A percentile compares a stretch with the other conserved stretches of the same genome.
Evolutionary conservation across 1,139 yeast species (phyloP).

Genomic region (Nakaseomyces sp.): DNA sequence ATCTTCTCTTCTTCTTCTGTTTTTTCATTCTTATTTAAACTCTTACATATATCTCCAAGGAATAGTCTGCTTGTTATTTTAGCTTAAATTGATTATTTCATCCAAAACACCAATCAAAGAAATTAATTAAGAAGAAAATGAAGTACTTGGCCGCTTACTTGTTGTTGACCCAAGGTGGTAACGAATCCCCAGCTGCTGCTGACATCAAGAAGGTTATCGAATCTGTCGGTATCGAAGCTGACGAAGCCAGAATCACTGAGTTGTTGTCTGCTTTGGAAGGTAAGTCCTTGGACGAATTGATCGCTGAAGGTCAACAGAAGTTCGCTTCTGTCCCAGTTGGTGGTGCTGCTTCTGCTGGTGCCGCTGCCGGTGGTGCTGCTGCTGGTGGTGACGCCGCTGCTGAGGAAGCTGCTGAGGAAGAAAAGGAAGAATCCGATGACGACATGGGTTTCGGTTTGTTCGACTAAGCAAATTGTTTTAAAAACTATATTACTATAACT

Average conservation of each 20-base stretch:
- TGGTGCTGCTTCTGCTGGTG: slow-evolving; percentile 81
- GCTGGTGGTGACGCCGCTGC: slow-evolving; percentile 67
- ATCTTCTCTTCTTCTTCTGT: background rate
- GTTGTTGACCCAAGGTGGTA: slow-evolving; percentile 80
- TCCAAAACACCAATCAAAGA: slow-evolving; percentile 9
- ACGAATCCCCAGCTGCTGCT: slow-evolving; percentile 83
- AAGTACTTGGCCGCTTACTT: slow-evolving; percentile 90
- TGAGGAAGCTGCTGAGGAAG: slow-evolving; percentile 49
- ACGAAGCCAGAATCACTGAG: slow-evolving; percentile 76
- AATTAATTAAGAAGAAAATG: slow-evolving; percentile 49
- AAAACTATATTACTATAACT: background rate
- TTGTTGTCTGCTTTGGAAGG: slow-evolving; percentile 90
- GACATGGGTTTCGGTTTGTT: slow-evolving; percentile 89
- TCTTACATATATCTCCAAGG: slow-evolving; percentile 24
- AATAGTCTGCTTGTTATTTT: slow-evolving; percentile 30
- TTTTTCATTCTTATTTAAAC: background rate
- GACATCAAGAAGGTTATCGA: slow-evolving; percentile 84
- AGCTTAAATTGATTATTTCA: slow-evolving; percentile 35
- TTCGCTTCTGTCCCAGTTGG: slow-evolving; percentile 97
- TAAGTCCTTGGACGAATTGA: slow-evolving; percentile 79
- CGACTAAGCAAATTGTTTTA: slow-evolving; percentile 43
- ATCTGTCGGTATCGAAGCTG: slow-evolving; percentile 94
- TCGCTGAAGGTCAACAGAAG: slow-evolving; percentile 92
- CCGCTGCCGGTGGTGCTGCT: slow-evolving; percentile 60
- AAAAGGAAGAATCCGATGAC: slow-evolving; percentile 51